These are phyloP conservation scores for Graphilbum ipis-grandicollis DNA, from an alignment of 2,329 filamentous ascomycete species.

Conservation along the genomic window DNA sequence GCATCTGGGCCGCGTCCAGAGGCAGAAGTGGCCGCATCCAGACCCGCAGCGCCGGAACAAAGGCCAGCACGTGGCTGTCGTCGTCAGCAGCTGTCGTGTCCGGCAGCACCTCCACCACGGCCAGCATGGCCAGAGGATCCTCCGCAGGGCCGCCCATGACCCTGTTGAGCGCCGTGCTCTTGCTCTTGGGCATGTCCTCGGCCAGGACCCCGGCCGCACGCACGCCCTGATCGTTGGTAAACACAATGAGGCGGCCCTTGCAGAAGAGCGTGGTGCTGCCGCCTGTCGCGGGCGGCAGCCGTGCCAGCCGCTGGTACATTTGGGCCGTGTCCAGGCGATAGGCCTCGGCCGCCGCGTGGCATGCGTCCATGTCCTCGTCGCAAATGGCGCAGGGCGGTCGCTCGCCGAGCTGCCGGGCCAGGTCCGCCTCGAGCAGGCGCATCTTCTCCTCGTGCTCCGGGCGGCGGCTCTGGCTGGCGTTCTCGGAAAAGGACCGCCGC, in stretches of 20 bases:
- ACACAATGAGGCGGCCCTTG: constrained; percentile 62
- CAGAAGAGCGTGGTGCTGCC: constrained; percentile 66
- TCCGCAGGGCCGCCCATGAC: too few relatives aligned
- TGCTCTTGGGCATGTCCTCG: constrained; percentile 25
- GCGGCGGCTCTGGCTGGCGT: constrained; percentile 83
- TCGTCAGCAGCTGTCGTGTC: constrained; percentile 49
- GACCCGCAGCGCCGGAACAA: constrained; percentile 51
- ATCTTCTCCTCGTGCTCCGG: constrained; percentile 94
- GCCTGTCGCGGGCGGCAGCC: too few relatives aligned
- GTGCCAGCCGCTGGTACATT: constrained; percentile 57
- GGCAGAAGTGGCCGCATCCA: constrained; percentile 48
- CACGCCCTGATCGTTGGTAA: constrained; percentile 59
- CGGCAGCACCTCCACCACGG: constrained; percentile 62
- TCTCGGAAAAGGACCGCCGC: constrained; percentile 96
- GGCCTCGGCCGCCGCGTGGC: constrained; percentile 66
- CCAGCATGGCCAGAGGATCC: constrained; percentile 52
- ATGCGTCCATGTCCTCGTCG: constrained; percentile 61
- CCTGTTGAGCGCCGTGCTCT: too few relatives aligned
- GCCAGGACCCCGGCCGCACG: constrained; percentile 62
- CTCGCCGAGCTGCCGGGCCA: constrained; percentile 60
- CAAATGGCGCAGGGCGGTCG: constrained; percentile 70
- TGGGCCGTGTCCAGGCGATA: constrained; percentile 67
- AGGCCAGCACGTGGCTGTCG: constrained; percentile 75
- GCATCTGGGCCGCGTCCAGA: constrained; percentile 47
- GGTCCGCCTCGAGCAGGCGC: constrained; percentile 75